Percentiles rank a stretch among this genome's conserved stretches.
Evolutionary conservation across 2,329 filamentous ascomycete genomes (phyloP).

Genomic region (Xylogone sp.): DNA sequence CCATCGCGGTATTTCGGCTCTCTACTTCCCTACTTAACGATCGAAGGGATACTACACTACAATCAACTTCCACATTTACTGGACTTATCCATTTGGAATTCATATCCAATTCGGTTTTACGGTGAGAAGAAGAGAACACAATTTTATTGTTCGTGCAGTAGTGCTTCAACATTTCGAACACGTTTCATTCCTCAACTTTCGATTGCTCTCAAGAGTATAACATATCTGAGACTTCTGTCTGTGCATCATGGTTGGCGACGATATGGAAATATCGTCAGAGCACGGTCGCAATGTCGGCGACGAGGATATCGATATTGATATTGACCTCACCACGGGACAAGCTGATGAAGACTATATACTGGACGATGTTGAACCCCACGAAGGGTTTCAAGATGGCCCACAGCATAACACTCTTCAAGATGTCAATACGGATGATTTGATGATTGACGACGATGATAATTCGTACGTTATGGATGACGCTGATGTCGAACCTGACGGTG

Average conservation of each 20-base stretch:
- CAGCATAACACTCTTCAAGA: conserved; percentile 29
- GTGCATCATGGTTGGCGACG: conserved; percentile 34
- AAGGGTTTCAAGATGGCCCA: conserved; percentile 32
- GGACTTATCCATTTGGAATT: no score
- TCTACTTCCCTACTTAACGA: no score
- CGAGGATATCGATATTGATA: conserved; percentile 55
- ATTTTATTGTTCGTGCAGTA: no score
- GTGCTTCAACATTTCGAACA: no score
- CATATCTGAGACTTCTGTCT: no score
- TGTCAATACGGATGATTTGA: conserved; percentile 41
- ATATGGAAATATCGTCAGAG: conserved; percentile 52
- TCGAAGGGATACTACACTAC: no score
- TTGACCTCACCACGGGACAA: conserved; percentile 42
- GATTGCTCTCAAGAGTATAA: no score
- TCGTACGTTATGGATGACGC: conserved; percentile 34
- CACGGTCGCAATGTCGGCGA: conserved; percentile 34
- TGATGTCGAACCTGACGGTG: conserved; percentile 20
- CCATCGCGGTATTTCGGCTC: no score
- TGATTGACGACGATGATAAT: conserved; percentile 37
- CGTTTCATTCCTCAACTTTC: no score
- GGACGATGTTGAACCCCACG: conserved; percentile 42
- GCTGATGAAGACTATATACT: conserved; percentile 53
- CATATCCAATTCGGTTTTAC: no score
- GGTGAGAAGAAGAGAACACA: no score
- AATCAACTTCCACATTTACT: no score